Evolutionary conservation across 2,329 filamentous ascomycete genomes (phyloP).

Genomic region (Aspergillus pseudoterreus): DNA sequence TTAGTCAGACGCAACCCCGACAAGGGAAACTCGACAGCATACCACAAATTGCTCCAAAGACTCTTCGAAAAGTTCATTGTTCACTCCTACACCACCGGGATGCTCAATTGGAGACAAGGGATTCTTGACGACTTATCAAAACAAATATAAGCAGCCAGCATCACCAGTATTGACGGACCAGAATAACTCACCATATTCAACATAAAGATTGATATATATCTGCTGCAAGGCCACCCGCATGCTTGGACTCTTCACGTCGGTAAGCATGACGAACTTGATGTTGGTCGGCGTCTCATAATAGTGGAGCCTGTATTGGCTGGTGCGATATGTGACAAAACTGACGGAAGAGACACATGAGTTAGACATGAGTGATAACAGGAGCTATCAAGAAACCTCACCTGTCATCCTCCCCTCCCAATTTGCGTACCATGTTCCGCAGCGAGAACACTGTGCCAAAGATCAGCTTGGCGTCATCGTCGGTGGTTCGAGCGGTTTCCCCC

Average conservation of each 20-base stretch:
- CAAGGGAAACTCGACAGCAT: constrained; percentile 17
- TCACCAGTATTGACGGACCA: neutral
- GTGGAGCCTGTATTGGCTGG: constrained; percentile 93
- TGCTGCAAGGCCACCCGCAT: constrained; percentile 94
- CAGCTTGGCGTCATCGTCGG: constrained; percentile 86
- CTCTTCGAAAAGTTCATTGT: constrained; percentile 63
- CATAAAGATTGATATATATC: constrained; percentile 97
- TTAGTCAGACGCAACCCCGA: constrained; percentile 3
- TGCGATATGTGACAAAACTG: constrained; percentile 90
- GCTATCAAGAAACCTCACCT: constrained; percentile 39
- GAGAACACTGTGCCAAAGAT: constrained; percentile 97
- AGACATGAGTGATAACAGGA: neutral
- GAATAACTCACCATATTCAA: constrained; percentile 71
- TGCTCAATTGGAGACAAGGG: constrained; percentile 60
- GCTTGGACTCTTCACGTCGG: constrained; percentile 81
- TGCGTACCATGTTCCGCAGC: constrained; percentile 91
- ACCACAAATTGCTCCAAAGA: constrained; percentile 53
- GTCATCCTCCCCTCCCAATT: constrained; percentile 89
- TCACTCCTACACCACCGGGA: constrained; percentile 58
- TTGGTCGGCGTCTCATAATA: constrained; percentile 98
- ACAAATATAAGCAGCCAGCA: neutral
- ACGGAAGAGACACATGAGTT: constrained; percentile 13
- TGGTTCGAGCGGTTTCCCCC: constrained; percentile 46
- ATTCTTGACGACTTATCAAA: constrained; percentile 57
- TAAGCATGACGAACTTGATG: constrained; percentile 94